These are phyloP conservation scores for Teunomyces gatunensis DNA, from an alignment of 805 yeast genomes.

Conservation along the genomic window DNA sequence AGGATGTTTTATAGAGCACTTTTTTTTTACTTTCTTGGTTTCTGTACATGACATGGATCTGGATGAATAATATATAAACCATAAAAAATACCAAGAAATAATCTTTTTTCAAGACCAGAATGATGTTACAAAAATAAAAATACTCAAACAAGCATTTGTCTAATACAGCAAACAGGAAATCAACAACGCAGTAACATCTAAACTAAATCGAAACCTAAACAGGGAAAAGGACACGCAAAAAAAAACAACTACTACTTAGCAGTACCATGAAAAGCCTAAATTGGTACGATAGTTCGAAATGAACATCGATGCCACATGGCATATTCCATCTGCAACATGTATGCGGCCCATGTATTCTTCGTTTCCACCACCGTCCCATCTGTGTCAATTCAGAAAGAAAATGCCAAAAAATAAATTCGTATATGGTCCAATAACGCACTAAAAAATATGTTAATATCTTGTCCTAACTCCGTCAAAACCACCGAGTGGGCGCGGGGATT, in stretches of 20 bases:
- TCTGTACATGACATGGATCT: slow-evolving; percentile 3
- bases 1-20: slow-evolving; percentile 4
- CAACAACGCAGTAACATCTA: slow-evolving; percentile 2
- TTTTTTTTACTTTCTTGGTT: slow-evolving; percentile 3
- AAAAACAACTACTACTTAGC: neutral
- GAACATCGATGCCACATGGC: no score
- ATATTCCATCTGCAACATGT: no score
- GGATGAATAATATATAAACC: slow-evolving; percentile 1
- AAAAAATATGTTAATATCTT: slow-evolving; percentile 3
- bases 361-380: neutral
- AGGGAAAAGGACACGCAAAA: no score
- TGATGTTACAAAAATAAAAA: neutral
- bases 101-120: neutral
- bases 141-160: neutral
- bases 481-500: slow-evolving; percentile 2
- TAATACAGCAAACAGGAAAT: neutral
- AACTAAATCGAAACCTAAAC: slow-evolving; percentile 2
- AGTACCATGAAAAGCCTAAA: neutral
- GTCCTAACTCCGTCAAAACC: slow-evolving; percentile 1
- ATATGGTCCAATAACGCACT: slow-evolving; percentile 3
- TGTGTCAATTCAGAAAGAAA: slow-evolving; percentile 1
- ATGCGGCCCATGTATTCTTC: no score
- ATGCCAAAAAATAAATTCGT: slow-evolving; percentile 1
- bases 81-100: slow-evolving; percentile 4
- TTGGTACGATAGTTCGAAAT: no score